These are phyloP conservation scores for Podaxis sp. DNA, from an alignment of 768 basidiomycete species.

Conservation along the genomic window DNA sequence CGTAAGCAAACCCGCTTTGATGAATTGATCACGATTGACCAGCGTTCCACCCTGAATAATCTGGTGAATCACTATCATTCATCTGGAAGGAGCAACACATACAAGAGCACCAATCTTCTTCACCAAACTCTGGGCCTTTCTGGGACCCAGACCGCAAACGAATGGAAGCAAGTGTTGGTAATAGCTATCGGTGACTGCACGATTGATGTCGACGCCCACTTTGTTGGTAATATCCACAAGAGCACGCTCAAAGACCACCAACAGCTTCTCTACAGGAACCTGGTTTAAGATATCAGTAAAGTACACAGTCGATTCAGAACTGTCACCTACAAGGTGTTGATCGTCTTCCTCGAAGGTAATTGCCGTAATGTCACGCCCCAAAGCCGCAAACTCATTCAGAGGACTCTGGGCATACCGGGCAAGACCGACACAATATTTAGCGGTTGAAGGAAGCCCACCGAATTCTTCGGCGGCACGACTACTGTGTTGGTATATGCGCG, in stretches of 20 bases:
- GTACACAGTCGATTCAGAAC: slow-evolving; percentile 12
- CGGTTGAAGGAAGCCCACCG: slow-evolving; percentile 66
- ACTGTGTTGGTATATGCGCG: slow-evolving; percentile 90
- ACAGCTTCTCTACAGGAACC: slow-evolving; percentile 84
- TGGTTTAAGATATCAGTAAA: slow-evolving; percentile 24
- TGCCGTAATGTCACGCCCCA: slow-evolving; percentile 80
- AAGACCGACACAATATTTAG: slow-evolving; percentile 90
- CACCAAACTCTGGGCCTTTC: slow-evolving; percentile 83
- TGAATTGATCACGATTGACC: slow-evolving; percentile 83
- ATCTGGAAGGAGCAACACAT: slow-evolving; percentile 21
- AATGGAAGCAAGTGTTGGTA: slow-evolving; percentile 87
- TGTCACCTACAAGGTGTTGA: slow-evolving; percentile 66
- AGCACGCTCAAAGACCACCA: slow-evolving; percentile 76
- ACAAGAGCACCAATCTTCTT: slow-evolving; percentile 79
- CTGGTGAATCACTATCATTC: slow-evolving; percentile 9
- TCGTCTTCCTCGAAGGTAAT: slow-evolving; percentile 81
- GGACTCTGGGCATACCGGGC: slow-evolving; percentile 93
- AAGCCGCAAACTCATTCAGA: slow-evolving; percentile 87
- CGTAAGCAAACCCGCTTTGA: slow-evolving; percentile 73
- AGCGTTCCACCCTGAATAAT: slow-evolving; percentile 73
- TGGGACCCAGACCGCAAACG: slow-evolving; percentile 89
- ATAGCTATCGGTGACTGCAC: slow-evolving; percentile 82
- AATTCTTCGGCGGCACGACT: slow-evolving; percentile 83
- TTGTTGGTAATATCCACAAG: slow-evolving; percentile 89
- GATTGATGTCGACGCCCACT: slow-evolving; percentile 96